A percentile compares a stretch with the other conserved stretches of the same genome.
These are phyloP conservation scores for Salix dunnii DNA, from an alignment of 345 rosid genomes.

Conservation along the genomic window DNA sequence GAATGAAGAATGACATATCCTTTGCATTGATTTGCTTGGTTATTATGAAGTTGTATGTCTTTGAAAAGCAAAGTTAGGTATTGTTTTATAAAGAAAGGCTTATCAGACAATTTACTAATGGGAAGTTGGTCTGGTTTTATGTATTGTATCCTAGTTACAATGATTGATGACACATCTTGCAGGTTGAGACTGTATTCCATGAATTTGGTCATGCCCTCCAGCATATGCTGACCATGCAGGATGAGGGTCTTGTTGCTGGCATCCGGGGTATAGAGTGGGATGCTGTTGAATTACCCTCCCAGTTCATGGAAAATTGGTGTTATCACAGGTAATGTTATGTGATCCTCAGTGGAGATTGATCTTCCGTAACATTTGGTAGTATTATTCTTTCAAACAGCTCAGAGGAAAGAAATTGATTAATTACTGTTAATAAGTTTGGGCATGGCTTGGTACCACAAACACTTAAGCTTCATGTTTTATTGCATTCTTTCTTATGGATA, in stretches of 20 bases:
- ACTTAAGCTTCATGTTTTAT: neutral
- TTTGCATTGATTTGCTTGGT: neutral
- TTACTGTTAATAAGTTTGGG: neutral
- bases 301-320: conserved; percentile 99
- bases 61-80: neutral
- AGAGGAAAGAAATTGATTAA: neutral
- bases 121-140: neutral
- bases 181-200: conserved; percentile 96
- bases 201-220: conserved; percentile 98
- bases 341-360: neutral
- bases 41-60: neutral
- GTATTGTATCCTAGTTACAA: neutral
- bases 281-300: conserved; percentile 91
- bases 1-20: neutral
- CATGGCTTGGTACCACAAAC: neutral
- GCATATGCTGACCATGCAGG: conserved; percentile 89
- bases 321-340: conserved; percentile 64
- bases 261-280: conserved; percentile 89
- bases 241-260: conserved; percentile 91
- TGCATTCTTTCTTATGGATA: neutral
- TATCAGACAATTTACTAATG: neutral
- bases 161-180: conserved; percentile 16
- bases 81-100: neutral
- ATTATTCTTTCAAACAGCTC: neutral
- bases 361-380: conserved; percentile 1